Base-by-base conservation (phyloP, 306 rosid species). In the Cucumis cinereus region DNA sequence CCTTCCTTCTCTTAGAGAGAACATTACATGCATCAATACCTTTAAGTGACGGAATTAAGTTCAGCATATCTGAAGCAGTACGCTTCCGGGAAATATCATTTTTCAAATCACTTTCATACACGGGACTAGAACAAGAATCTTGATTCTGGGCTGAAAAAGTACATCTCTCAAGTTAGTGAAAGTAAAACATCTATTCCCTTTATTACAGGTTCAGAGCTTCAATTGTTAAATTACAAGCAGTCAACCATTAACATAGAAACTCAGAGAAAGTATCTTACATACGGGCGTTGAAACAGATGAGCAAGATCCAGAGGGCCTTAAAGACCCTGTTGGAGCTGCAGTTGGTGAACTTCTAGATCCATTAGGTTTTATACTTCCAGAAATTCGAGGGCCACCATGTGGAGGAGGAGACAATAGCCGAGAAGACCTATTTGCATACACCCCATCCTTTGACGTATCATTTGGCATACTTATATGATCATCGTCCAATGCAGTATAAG, bases 11-110 rank as follows among this genome's bases (percentile, higher is more conserved):
- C 85, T 92, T 90, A 79, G 73, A 76, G 69, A 78, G 67, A 77
- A 83, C 92, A 43, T 71, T 72, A 79, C 66, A 76, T 55, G 78
- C 86, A 73, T 83, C 87, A 47, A 88, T 78, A 81, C 81, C 87
- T 81, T 90, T 91, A 79, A 95, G 92, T 43, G 98, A 89, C 72
- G 99, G 99, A 78, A 95, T 89, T 80, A 87, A 85, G 76, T 69
- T 80, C 86, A 95, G 81, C 90, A 95, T 82, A 79, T 90, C 93
- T 53, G 89, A 85, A 81, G 90, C 84, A 15, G 96, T 87, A 77
- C 97, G 90, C 77, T 95, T 95, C 54, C 87, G 87, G 81, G 86
- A 84, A 78, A 82, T 85, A 53, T 89, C 95, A 79, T 70, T 87
- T 81, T 82, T 89, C n/a, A 87, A 79, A 77, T 77, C 79, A 72